A percentile compares a stretch with the other conserved stretches of the same genome.
Evolutionary conservation across 345 rosid species (phyloP).

Genomic region (Microthlaspi erraticum): DNA sequence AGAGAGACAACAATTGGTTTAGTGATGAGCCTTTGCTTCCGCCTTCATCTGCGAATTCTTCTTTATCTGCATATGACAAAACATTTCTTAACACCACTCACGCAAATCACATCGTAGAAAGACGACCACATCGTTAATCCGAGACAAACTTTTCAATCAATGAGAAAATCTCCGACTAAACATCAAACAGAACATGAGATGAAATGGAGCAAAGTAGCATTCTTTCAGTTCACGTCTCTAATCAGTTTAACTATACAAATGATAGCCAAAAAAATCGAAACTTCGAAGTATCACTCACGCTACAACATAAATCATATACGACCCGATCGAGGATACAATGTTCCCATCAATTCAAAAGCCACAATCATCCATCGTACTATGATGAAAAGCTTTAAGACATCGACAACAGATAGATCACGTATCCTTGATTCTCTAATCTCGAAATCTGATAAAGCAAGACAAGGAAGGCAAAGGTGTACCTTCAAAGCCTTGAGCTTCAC

Average conservation of each 20-base stretch:
- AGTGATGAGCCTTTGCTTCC: conserved; percentile 47
- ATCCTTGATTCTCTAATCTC: conserved; percentile 1
- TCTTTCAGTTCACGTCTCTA: background rate
- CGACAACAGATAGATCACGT: conserved; percentile 6
- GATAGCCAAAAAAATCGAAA: conserved; percentile 4
- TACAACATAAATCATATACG: background rate
- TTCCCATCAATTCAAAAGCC: conserved; percentile 11
- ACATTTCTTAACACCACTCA: background rate
- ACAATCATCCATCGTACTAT: background rate
- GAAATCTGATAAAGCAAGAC: background rate
- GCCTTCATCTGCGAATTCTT: conserved; percentile 46
- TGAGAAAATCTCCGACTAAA: too few relatives aligned
- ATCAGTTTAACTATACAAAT: background rate
- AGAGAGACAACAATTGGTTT: conserved; percentile 20
- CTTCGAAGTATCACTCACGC: conserved; percentile 6
- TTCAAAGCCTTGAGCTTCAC: conserved; percentile 70
- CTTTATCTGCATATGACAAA: conserved; percentile 35
- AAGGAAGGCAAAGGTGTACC: conserved; percentile 45
- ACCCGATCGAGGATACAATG: background rate
- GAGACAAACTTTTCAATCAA: too few relatives aligned
- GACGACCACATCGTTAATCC: too few relatives aligned
- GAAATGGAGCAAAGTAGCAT: conserved; percentile 6
- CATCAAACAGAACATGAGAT: background rate
- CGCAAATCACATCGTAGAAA: conserved; percentile 1
- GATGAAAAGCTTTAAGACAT: background rate